Evolutionary conservation across 2,329 filamentous ascomycete species (phyloP).

Genomic region (Fusarium sp.): DNA sequence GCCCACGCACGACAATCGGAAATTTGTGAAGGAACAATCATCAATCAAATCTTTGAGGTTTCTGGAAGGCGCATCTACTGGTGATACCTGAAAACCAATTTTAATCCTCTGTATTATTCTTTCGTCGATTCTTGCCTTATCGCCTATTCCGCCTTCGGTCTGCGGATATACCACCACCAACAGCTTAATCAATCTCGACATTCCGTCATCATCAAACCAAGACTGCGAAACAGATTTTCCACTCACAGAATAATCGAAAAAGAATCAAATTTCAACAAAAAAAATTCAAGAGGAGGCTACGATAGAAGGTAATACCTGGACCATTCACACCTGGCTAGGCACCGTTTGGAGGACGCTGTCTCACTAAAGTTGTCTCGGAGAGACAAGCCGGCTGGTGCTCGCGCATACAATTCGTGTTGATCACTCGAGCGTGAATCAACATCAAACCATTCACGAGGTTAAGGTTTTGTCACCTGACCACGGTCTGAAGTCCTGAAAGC

Average conservation of each 20-base stretch:
- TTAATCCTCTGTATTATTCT: conserved; percentile 47
- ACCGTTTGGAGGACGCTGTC: conserved; percentile 37
- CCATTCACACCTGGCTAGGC: conserved; percentile 41
- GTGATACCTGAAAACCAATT: conserved; percentile 45
- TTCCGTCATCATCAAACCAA: conserved; percentile 35
- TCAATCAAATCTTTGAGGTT: conserved; percentile 33
- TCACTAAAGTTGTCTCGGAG: conserved; percentile 37
- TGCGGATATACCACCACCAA: conserved; percentile 25
- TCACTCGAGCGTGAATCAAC: conserved; percentile 44
- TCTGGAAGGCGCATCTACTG: conserved; percentile 47
- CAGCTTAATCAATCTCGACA: conserved; percentile 46
- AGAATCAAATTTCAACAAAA: conserved; percentile 36
- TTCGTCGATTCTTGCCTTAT: conserved; percentile 48
- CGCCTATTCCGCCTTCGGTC: conserved; percentile 32
- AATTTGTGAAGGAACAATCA: conserved; percentile 39
- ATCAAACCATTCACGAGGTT: conserved; percentile 19
- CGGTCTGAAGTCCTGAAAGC: conserved; percentile 19
- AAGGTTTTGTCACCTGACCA: conserved; percentile 32
- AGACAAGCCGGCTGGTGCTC: conserved; percentile 44
- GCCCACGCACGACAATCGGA: conserved; percentile 32
- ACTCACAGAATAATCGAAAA: conserved; percentile 45
- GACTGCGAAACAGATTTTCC: conserved; percentile 41
- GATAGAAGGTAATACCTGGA: conserved; percentile 25
- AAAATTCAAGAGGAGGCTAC: conserved; percentile 41
- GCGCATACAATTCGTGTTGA: conserved; percentile 39